Conservation (phyloP, 306 rosid genomes). For the Morella rubra region DNA sequence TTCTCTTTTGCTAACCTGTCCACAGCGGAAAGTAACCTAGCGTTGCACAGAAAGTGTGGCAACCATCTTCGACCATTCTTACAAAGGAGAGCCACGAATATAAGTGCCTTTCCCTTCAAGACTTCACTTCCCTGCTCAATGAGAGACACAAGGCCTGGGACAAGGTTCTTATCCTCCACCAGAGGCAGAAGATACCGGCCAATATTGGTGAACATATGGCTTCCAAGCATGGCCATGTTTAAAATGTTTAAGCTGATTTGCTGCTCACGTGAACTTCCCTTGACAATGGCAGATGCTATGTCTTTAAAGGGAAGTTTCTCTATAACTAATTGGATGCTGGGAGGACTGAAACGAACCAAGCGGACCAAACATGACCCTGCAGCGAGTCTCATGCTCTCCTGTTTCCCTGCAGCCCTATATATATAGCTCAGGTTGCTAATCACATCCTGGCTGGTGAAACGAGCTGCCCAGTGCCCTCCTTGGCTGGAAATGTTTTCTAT, state of each 20-base stretch:
- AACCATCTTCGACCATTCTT: conserved; percentile 90
- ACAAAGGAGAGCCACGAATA: conserved; percentile 80
- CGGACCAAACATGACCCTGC: conserved; percentile 99
- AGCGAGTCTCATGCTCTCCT: conserved; percentile 90
- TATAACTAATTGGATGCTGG: conserved; percentile 65
- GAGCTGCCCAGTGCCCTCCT: conserved; percentile 88
- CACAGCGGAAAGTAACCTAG: conserved; percentile 77
- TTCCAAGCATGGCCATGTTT: conserved; percentile 85
- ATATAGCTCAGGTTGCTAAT: conserved; percentile 78
- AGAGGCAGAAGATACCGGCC: conserved; percentile 73
- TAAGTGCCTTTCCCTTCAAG: conserved; percentile 84
- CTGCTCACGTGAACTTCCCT: conserved; percentile 89
- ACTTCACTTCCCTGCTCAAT: conserved; percentile 92
- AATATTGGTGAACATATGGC: conserved; percentile 65
- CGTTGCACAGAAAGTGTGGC: conserved; percentile 84
- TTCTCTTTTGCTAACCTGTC: conserved; percentile 93
- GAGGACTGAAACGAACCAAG: conserved; percentile 78
- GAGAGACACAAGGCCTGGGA: conserved; percentile 69
- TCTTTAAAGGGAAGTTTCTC: conserved; percentile 85
- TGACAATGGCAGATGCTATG: conserved; percentile 69
- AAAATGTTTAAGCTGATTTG: conserved; percentile 92
- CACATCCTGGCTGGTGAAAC: conserved; percentile 80
- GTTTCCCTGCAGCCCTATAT: conserved; percentile 87
- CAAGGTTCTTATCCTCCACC: conserved; percentile 82
- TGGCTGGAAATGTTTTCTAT: conserved; percentile 89